Conservation (phyloP, 345 rosid species). For the Aurinia saxatilis region DNA sequence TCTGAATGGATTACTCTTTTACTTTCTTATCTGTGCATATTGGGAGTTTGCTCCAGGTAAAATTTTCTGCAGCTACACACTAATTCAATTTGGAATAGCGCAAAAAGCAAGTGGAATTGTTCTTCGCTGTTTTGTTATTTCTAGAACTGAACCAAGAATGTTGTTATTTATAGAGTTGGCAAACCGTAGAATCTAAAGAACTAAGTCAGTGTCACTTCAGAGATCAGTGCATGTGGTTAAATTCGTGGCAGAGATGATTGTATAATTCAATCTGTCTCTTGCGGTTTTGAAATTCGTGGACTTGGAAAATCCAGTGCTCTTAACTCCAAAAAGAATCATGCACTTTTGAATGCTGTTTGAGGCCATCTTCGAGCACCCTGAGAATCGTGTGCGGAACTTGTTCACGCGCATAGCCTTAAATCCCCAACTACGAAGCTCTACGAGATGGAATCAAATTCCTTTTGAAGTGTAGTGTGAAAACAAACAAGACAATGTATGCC, state of each 20-base stretch:
- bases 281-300: conserved; percentile 64
- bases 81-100: background rate
- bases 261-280: conserved; percentile 63
- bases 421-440: conserved; percentile 63
- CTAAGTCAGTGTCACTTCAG: conserved; percentile 54
- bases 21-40: conserved; percentile 61
- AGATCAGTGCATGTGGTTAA: conserved; percentile 89
- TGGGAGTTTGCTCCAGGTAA: conserved; percentile 90
- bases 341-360: conserved; percentile 82
- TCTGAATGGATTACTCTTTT: conserved; percentile 74
- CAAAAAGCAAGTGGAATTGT: too few relatives aligned
- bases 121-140: background rate
- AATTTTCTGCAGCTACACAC: conserved; percentile 8
- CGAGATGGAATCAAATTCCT: conserved; percentile 64
- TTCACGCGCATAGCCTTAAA: conserved; percentile 63
- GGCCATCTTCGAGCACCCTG: conserved; percentile 59
- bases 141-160: background rate
- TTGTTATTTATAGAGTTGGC: background rate
- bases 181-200: conserved; percentile 22
- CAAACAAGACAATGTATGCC: conserved; percentile 30
- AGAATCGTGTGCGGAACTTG: conserved; percentile 59
- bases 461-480: conserved; percentile 48
- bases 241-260: conserved; percentile 73
- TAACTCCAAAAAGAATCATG: conserved; percentile 62
- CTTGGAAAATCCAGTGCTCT: conserved; percentile 40